Evolutionary conservation across 2,329 filamentous ascomycete genomes (phyloP), one percentile per base, ranked within the genome.

Genomic region (Pyrenophora seminiperda): DNA sequence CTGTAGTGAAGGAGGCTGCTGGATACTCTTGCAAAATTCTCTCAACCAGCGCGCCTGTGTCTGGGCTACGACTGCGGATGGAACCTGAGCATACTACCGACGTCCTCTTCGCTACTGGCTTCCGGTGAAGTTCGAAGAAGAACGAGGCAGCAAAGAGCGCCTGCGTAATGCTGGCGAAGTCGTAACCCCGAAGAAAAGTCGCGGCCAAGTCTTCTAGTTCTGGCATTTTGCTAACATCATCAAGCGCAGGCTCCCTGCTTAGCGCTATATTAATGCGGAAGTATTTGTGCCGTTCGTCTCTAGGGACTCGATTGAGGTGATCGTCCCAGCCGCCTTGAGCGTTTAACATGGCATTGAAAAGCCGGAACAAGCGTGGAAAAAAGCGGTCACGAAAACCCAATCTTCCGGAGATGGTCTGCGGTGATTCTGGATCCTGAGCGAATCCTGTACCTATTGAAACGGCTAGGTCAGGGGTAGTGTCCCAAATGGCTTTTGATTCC

Each of bases 401-500:
- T 38, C 53, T 54, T 32, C 44, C 5, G 13, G 45, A 43, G 1
- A 48, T 5, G 9, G 20, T 39, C 19, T 37, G 5, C 3, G 20
- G 50, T 15, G 9, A 41, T 18, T 36, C 42, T 29, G 15, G 14
- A 41, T 52, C 37, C 33, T 17, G 13, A 22, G 49, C 39, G 20
- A 53, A 61, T 10, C 47, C 43, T 30, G 41, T 61, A 11, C 47
- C 44, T 41, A 61, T 52, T 4, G 34, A 61, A 11, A 59, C 1
- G 22, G 41, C 47, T 15, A 61, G 9, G 15, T 61, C 39, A 27
- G 44, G 33, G 3, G 17, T 15, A 36, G 15, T 50, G 6, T 52
- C 30, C 51, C 13, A 60, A 17, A 60, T 58, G 4, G 52, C 54
- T n/a, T 50, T 46, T 9, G 22, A 50, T 34, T 60, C 46, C 57